These are phyloP conservation scores for Hemileccinum impolitum DNA, from an alignment of 768 basidiomycete genomes.

Conservation along the genomic window DNA sequence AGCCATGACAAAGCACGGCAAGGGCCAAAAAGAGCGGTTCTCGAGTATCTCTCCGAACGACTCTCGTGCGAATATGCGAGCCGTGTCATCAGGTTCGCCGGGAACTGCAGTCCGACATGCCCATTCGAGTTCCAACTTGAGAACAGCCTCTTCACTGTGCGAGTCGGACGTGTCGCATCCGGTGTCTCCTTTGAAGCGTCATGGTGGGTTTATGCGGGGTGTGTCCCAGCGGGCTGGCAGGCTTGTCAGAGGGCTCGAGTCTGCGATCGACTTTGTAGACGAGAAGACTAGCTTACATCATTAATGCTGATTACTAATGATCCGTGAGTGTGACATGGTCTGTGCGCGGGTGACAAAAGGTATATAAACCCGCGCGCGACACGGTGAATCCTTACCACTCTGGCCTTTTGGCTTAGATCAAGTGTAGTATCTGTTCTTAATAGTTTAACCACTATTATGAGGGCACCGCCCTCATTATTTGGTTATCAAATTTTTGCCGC, in stretches of 20 bases:
- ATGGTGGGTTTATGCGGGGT: constrained; percentile 30
- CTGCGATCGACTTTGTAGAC: constrained; percentile 42
- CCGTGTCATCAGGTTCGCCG: not conserved
- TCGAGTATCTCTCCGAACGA: constrained; percentile 1
- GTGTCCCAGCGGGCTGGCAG: constrained; percentile 34
- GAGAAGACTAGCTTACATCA: constrained; percentile 8
- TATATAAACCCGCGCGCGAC: constrained; percentile 3
- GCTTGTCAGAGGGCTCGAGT: constrained; percentile 37
- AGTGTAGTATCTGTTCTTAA: constrained; percentile 75
- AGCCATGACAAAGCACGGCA: constrained; percentile 3
- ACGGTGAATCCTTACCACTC: constrained; percentile 12
- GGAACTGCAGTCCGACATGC: constrained; percentile 17
- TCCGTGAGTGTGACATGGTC: constrained; percentile 11
- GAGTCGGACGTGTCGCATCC: constrained; percentile 10
- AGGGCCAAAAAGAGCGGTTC: constrained; percentile 6
- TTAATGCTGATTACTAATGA: not conserved
- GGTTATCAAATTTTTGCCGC: constrained; percentile 47
- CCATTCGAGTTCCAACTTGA: constrained; percentile 27
- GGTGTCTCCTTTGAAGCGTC: constrained; percentile 23
- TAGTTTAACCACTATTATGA: constrained; percentile 59
- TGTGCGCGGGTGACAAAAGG: constrained; percentile 7
- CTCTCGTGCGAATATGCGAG: not conserved
- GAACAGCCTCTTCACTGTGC: constrained; percentile 9
- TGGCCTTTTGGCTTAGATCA: constrained; percentile 74
- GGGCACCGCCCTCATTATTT: constrained; percentile 50